Percentiles rank a stretch among this genome's conserved stretches.
phyloP scores from a whole-genome alignment of 179 eudicot species.

The Heliamphora pulchella region DNA sequence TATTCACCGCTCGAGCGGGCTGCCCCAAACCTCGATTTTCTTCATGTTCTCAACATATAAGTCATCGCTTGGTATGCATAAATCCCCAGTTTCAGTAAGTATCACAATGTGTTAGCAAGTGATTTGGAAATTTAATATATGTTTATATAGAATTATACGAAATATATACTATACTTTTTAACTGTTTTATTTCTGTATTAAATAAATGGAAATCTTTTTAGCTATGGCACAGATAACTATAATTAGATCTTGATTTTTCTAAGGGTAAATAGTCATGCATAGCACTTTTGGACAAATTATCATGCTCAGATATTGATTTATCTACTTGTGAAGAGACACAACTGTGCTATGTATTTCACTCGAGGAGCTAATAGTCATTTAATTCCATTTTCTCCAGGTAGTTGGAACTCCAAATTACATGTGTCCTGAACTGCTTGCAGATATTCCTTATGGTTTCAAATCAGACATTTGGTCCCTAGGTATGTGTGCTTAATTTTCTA shows the following conservation, averaged over 20 bases:
- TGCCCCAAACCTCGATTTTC: too few relatives aligned
- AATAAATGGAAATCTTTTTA: neutral
- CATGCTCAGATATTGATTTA: neutral
- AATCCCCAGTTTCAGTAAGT: neutral
- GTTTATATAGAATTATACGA: neutral
- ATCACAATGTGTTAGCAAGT: neutral
- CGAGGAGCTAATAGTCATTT: constrained; percentile 10
- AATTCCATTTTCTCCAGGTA: constrained; percentile 40
- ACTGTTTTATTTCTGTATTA: neutral
- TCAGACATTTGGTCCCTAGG: constrained; percentile 99
- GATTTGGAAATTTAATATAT: neutral
- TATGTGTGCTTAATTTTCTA: constrained; percentile 19
- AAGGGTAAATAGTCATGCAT: too few relatives aligned
- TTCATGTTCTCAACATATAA: too few relatives aligned
- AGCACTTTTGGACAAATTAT: too few relatives aligned
- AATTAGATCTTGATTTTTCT: too few relatives aligned
- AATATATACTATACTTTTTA: neutral
- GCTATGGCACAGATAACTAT: too few relatives aligned
- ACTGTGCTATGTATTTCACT: constrained; percentile 14
- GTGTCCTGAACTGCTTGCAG: constrained; percentile 98
- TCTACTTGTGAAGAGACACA: neutral
- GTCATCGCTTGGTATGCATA: neutral
- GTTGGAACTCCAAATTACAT: constrained; percentile 99
- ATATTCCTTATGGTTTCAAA: constrained; percentile 96
- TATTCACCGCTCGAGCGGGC: too few relatives aligned